Conservation (phyloP, 2,329 filamentous ascomycete species). For the Hymenoscyphus infarciens region DNA sequence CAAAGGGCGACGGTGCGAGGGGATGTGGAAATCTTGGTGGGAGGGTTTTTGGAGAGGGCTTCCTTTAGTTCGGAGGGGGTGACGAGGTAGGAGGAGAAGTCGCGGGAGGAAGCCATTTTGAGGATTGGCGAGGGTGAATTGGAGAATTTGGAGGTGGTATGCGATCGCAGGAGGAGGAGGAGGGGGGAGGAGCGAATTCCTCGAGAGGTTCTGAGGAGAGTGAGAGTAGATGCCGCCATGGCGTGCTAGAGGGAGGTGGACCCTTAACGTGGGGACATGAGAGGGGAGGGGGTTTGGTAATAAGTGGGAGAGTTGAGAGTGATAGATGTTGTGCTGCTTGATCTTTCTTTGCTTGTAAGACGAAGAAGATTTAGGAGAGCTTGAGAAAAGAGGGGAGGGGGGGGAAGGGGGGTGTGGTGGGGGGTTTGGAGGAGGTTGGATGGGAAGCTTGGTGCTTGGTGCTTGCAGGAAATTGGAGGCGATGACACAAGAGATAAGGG, state of each 20-base stretch:
- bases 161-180: slow-evolving; percentile 9
- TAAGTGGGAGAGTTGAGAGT: not conserved
- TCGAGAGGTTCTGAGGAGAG: slow-evolving; percentile 19
- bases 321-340: not conserved
- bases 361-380: slow-evolving; percentile 6
- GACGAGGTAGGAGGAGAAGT: slow-evolving; percentile 79
- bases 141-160: slow-evolving; percentile 10
- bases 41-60: slow-evolving; percentile 77
- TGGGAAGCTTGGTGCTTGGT: slow-evolving; percentile 7
- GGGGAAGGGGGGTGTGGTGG: too few species aligned
- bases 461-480: slow-evolving; percentile 7
- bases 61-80: slow-evolving; percentile 77
- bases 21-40: slow-evolving; percentile 73
- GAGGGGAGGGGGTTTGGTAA: slow-evolving; percentile 8
- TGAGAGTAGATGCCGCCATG: slow-evolving; percentile 31
- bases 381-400: slow-evolving; percentile 13
- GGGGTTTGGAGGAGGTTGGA: slow-evolving; percentile 10
- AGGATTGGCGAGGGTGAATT: slow-evolving; percentile 18
- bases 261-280: slow-evolving; percentile 25
- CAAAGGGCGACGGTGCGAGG: slow-evolving; percentile 85
- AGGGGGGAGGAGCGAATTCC: slow-evolving; percentile 15
- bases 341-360: slow-evolving; percentile 1
- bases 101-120: slow-evolving; percentile 38
- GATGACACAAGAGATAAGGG: not conserved
- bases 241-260: slow-evolving; percentile 22